phyloP scores from a whole-genome alignment of 1,139 yeast species.

The Zygosaccharomyces pseudobailii region DNA sequence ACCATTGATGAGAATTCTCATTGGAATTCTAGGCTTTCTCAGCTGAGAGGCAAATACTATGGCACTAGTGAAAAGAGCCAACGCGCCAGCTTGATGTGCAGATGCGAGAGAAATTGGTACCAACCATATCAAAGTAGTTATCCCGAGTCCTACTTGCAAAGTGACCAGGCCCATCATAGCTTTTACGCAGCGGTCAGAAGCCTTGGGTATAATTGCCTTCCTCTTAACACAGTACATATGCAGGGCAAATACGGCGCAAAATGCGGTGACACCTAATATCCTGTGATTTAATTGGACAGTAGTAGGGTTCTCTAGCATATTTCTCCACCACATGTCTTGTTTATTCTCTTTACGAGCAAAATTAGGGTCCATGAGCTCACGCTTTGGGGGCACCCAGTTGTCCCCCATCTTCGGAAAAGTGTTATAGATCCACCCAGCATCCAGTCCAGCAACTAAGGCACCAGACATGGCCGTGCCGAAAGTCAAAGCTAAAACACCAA shows the following conservation, averaged over 20 bases:
- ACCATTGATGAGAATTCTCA: constrained; percentile 35
- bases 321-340: constrained; percentile 85
- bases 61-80: constrained; percentile 78
- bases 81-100: constrained; percentile 95
- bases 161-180: constrained; percentile 76
- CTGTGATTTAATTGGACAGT: constrained; percentile 94
- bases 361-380: constrained; percentile 74
- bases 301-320: constrained; percentile 89
- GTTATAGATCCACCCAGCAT: constrained; percentile 94
- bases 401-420: constrained; percentile 96
- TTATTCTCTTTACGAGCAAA: constrained; percentile 63
- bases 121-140: constrained; percentile 73
- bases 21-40: constrained; percentile 58
- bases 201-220: constrained; percentile 59
- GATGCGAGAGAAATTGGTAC: constrained; percentile 95
- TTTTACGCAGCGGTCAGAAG: constrained; percentile 53
- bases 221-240: constrained; percentile 58
- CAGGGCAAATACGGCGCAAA: constrained; percentile 60
- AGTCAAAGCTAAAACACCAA: constrained; percentile 59
- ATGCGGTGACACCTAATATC: constrained; percentile 76
- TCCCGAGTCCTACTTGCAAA: constrained; percentile 81
- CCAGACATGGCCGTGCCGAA: constrained; percentile 94
- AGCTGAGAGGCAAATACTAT: constrained; percentile 66
- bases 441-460: constrained; percentile 96
- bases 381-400: constrained; percentile 60